Percentiles rank a stretch among this genome's conserved stretches.
Evolutionary conservation across 768 basidiomycete genomes (phyloP).

Genomic region (Mycena filopes): DNA sequence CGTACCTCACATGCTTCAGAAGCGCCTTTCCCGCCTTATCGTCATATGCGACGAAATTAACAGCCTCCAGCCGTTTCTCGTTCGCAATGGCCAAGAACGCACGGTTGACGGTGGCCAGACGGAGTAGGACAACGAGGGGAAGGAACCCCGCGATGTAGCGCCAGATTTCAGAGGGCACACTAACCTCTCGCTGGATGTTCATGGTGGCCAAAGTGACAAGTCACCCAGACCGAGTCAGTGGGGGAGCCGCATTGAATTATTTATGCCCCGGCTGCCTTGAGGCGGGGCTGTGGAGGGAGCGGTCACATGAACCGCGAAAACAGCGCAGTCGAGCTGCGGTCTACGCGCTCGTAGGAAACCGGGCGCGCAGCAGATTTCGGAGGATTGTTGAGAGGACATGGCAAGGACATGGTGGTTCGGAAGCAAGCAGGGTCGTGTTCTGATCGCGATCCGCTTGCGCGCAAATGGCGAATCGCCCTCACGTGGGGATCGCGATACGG

Average conservation of each 20-base stretch:
- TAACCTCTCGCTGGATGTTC: background rate
- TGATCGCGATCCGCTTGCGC: too few relatives aligned
- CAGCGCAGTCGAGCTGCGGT: background rate
- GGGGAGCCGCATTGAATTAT: background rate
- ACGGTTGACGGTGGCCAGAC: conserved; percentile 39
- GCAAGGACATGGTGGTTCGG: background rate
- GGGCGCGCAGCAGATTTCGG: too few relatives aligned
- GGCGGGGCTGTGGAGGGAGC: conserved; percentile 17
- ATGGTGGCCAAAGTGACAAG: too few relatives aligned
- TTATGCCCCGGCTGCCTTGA: conserved; percentile 7
- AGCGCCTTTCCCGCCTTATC: conserved; percentile 40
- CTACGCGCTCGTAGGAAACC: background rate
- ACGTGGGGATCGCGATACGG: background rate
- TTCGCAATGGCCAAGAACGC: conserved; percentile 43
- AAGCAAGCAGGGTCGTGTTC: background rate
- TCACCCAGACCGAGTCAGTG: too few relatives aligned
- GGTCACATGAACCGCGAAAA: conserved; percentile 20
- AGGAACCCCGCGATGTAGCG: conserved; percentile 42
- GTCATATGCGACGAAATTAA: conserved; percentile 40
- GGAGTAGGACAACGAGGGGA: conserved; percentile 34
- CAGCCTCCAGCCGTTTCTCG: conserved; percentile 37
- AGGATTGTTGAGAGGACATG: background rate
- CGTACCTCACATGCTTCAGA: conserved; percentile 43
- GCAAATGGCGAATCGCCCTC: background rate
- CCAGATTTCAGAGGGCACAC: conserved; percentile 41